Conservation (phyloP, 257 asterid species). For the Ligustrum vulgare region DNA sequence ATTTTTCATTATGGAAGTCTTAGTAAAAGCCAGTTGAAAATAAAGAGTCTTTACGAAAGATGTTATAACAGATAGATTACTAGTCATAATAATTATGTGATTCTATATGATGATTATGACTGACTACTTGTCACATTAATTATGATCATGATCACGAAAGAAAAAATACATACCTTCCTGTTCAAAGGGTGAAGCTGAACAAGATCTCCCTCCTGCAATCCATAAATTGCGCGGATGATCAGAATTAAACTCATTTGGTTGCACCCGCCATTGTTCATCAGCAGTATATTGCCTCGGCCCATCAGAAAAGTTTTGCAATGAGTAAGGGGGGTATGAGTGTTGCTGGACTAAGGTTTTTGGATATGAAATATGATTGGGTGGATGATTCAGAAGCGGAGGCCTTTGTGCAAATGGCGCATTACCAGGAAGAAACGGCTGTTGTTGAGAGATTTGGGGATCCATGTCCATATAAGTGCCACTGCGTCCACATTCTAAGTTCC, state of each 20-base stretch:
- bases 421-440: conserved; percentile 54
- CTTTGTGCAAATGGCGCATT: conserved; percentile 58
- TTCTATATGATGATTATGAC: neutral
- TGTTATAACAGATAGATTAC: neutral
- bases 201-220: conserved; percentile 42
- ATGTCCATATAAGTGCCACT: conserved; percentile 45
- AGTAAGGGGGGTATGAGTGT: conserved; percentile 33
- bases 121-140: neutral
- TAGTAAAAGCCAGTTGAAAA: neutral
- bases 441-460: conserved; percentile 53
- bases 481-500: conserved; percentile 57
- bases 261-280: conserved; percentile 48
- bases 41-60: neutral
- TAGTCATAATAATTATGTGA: neutral
- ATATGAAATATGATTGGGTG: conserved; percentile 46
- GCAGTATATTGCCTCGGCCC: conserved; percentile 35
- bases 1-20: neutral
- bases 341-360: conserved; percentile 35
- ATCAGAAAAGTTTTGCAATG: conserved; percentile 37
- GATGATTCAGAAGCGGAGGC: conserved; percentile 66
- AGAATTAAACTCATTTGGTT: conserved; percentile 34
- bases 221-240: conserved; percentile 41
- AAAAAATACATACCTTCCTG: conserved; percentile 40
- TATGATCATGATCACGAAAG: neutral
- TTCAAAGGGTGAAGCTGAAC: conserved; percentile 36